Base-by-base conservation (phyloP, 495 filamentous ascomycete species). In the Endocarpon pusillum region DNA sequence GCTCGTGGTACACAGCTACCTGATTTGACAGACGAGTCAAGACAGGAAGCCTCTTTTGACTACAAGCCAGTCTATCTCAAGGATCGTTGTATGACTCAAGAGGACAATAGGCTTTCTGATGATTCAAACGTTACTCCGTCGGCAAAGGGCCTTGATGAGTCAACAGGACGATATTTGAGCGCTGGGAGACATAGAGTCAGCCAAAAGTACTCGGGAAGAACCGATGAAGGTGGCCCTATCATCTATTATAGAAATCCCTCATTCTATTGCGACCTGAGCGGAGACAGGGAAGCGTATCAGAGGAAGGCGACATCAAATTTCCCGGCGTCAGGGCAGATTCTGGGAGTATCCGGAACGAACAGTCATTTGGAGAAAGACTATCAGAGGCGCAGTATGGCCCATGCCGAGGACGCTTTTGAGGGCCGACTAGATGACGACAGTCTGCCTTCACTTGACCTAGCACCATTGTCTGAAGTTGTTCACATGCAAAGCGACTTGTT, bases 191-290 rank as follows among this genome's bases (percentile, higher is more conserved):
- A n/a, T n/a, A n/a, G n/a, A n/a, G n/a, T n/a, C n/a, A 12, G 16
- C 21, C 36, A 26, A 32, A 8, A 32, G 6, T 20, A 21, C 16
- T 32, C 36, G 1, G 32, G 54, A 40, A 61, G 44, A 33, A 57
- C 53, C 22, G 57, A 53, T 9, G 62, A 62, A 12, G 73, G 71
- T 43, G 81, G 81, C 9, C 75, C 81, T 14, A 81, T 85, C 42
- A 78, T 83, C 31, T 87, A 78, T 47, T 87, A 85, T 51, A 78
- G 74, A 35, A 68, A 71, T 17, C 72, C 74, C 4, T 64, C 61
- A 1, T 87, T 86, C 48, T 84, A 70, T 51, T 82, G 73, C 9
- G 81, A 87, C 55, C 61, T 85, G 3, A 78, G 70, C 30, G 67
- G 72, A n/a, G 46, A 53, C 48, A 12, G 28, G 12, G 19, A 31